Percentiles rank a stretch among this genome's conserved stretches.
Conservation (phyloP, 2,329 filamentous ascomycete species). For the Phyllosticta capitalensis region DNA sequence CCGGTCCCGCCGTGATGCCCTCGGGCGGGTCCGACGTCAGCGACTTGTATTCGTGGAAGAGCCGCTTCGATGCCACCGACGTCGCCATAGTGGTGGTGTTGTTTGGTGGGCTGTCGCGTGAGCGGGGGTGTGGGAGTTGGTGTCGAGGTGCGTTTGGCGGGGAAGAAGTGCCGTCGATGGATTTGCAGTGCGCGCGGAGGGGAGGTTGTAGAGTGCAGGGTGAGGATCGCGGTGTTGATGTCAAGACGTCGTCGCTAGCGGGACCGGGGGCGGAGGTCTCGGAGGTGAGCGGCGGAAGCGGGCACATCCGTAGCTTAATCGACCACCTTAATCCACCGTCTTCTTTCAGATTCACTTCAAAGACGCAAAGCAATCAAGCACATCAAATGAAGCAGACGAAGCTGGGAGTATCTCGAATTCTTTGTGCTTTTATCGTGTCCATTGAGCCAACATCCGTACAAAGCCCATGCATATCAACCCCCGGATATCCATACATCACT, state of each 20-base stretch:
- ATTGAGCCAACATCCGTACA: not conserved
- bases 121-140: not conserved
- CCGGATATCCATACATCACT: not conserved
- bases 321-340: not conserved
- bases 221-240: not conserved
- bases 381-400: not conserved
- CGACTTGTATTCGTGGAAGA: slow-evolving; percentile 92
- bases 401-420: not conserved
- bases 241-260: not conserved
- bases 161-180: not conserved
- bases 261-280: not conserved
- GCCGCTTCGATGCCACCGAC: slow-evolving; percentile 57
- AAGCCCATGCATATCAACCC: not conserved
- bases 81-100: slow-evolving; percentile 29
- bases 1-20: slow-evolving; percentile 88
- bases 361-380: too few relatives aligned
- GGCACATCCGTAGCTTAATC: not conserved
- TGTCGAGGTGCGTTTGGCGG: not conserved
- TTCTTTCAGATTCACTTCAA: not conserved
- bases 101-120: not conserved
- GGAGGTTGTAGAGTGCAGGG: not conserved
- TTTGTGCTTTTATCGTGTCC: not conserved
- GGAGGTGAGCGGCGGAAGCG: not conserved
- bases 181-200: not conserved
- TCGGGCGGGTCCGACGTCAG: slow-evolving; percentile 94